phyloP scores from a whole-genome alignment of 176 grass and related monocot species.

The Raddia guianensis region DNA sequence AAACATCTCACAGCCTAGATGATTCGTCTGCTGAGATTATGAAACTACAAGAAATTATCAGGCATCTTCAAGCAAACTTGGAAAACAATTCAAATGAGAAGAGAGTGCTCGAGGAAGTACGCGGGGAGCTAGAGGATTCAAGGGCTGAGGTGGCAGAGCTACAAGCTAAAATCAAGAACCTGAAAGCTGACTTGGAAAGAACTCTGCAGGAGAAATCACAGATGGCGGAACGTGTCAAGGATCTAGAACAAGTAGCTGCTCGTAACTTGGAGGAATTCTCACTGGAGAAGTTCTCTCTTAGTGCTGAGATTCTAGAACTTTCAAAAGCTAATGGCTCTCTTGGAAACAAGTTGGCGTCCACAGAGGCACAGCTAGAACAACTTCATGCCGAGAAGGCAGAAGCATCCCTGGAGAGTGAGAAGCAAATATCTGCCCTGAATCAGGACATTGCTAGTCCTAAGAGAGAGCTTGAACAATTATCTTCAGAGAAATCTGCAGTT shows the following conservation, averaged over 20 bases:
- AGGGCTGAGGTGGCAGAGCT: constrained; percentile 37
- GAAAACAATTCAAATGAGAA: constrained; percentile 59
- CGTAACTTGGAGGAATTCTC: constrained; percentile 44
- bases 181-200: constrained; percentile 59
- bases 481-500: constrained; percentile 56
- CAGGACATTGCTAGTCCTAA: constrained; percentile 44
- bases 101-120: constrained; percentile 53
- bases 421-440: constrained; percentile 52
- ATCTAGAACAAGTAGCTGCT: constrained; percentile 50
- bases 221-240: constrained; percentile 48
- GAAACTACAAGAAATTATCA: constrained; percentile 53
- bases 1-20: constrained; percentile 49
- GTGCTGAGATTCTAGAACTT: constrained; percentile 45
- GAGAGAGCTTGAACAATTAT: constrained; percentile 37
- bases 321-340: constrained; percentile 52
- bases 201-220: constrained; percentile 47
- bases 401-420: constrained; percentile 46
- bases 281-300: constrained; percentile 49
- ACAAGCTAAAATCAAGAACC: constrained; percentile 42
- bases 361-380: constrained; percentile 50
- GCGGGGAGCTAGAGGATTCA: constrained; percentile 52
- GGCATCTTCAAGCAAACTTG: constrained; percentile 56
- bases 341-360: constrained; percentile 38
- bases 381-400: constrained; percentile 36
- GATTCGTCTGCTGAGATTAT: constrained; percentile 39